Conservation (phyloP, 1,284 basidiomycete species). For the Moniliella sp. region DNA sequence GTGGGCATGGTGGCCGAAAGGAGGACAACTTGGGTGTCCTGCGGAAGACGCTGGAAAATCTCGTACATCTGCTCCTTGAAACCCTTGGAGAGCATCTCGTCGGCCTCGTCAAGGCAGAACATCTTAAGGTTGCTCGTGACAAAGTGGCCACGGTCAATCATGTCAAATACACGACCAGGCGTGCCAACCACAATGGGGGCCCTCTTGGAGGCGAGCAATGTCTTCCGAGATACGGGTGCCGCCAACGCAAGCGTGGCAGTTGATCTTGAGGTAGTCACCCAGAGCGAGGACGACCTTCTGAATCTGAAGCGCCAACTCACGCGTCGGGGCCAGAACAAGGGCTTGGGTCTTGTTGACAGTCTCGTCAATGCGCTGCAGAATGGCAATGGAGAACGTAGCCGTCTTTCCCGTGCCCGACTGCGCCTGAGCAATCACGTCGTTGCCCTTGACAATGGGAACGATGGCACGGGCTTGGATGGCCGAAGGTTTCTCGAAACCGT, state of each 20-base stretch:
- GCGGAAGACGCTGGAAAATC: conserved; percentile 11
- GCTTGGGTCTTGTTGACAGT: conserved; percentile 87
- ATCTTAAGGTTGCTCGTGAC: conserved; percentile 98
- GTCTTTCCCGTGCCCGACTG: conserved; percentile 99
- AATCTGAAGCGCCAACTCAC: conserved; percentile 52
- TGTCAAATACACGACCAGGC: conserved; percentile 93
- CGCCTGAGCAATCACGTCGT: conserved; percentile 92
- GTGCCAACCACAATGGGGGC: conserved; percentile 88
- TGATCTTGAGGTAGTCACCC: conserved; percentile 97
- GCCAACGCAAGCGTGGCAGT: conserved; percentile 84
- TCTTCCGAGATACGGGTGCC: conserved; percentile 94
- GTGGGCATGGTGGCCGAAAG: conserved; percentile 86
- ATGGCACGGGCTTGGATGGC: conserved; percentile 26
- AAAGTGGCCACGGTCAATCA: conserved; percentile 83
- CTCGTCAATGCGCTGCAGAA: conserved; percentile 67
- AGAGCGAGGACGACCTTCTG: conserved; percentile 92
- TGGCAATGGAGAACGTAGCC: conserved; percentile 50
- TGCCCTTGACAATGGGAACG: conserved; percentile 38
- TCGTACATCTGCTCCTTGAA: conserved; percentile 99
- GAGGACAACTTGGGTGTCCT: conserved; percentile 11
- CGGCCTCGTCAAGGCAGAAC: conserved; percentile 92
- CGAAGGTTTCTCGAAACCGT: conserved; percentile 43
- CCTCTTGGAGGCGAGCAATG: conserved; percentile 90
- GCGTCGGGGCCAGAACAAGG: conserved; percentile 61
- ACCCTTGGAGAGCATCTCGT: conserved; percentile 88